Percentiles rank a stretch among this genome's conserved stretches.
These are phyloP conservation scores for Coemansia sp. DNA, from an alignment of 192 early-diverging fungal species.

Conservation along the genomic window DNA sequence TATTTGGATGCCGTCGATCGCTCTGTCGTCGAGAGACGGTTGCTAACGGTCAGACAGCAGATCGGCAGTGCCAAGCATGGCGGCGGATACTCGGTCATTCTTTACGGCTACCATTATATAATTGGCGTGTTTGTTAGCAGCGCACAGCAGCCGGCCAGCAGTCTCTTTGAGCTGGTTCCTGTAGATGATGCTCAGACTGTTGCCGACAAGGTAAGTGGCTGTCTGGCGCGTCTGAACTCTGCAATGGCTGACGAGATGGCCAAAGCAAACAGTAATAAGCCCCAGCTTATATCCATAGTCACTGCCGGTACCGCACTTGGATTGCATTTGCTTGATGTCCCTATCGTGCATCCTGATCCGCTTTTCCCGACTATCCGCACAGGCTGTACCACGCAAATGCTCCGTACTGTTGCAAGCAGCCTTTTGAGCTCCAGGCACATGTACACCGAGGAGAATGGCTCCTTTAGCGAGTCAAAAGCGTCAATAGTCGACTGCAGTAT, in stretches of 20 bases:
- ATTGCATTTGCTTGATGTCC: not conserved
- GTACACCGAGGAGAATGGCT: not conserved
- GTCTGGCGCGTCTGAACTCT: not conserved
- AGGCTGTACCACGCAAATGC: not conserved
- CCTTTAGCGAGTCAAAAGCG: not conserved
- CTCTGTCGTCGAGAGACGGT: not conserved
- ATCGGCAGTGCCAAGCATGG: not conserved
- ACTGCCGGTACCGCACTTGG: not conserved
- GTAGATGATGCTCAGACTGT: not conserved
- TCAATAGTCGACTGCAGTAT: not conserved
- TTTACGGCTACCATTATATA: not conserved
- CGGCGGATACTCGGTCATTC: not conserved
- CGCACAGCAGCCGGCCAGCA: not conserved
- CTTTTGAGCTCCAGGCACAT: not conserved
- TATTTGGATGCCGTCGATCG: constrained; percentile 6
- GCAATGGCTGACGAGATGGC: not conserved
- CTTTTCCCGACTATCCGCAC: not conserved
- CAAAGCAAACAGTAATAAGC: not conserved
- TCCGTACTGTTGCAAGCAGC: not conserved
- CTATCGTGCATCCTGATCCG: not conserved
- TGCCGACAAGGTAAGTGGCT: not conserved
- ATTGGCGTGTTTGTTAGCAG: not conserved
- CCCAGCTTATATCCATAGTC: not conserved
- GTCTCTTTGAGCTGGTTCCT: not conserved
- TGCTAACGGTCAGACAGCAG: not conserved